Percentiles rank a stretch among this genome's conserved stretches.
phyloP scores from a whole-genome alignment of 192 early-diverging fungal species.

The Gaertneriomyces semiglobifer region DNA sequence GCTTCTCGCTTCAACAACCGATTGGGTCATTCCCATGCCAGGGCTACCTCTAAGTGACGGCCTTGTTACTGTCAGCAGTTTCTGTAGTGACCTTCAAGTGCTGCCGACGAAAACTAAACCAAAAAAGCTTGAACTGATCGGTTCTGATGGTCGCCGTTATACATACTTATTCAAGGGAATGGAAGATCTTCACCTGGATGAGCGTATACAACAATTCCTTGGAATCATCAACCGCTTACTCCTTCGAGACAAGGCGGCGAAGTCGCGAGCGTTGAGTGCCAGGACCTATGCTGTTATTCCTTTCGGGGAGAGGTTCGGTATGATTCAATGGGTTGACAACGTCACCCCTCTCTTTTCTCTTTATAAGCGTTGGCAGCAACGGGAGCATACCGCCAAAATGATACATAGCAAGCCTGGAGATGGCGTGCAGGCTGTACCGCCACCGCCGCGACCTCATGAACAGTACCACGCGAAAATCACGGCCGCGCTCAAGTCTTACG shows the following conservation, averaged over 20 bases:
- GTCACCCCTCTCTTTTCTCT: slow-evolving; percentile 73
- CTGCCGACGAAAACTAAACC: slow-evolving; percentile 90
- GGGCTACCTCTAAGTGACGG: slow-evolving; percentile 23
- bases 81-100: slow-evolving; percentile 49
- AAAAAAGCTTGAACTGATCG: slow-evolving; percentile 70
- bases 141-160: slow-evolving; percentile 55
- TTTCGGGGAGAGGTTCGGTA: slow-evolving; percentile 80
- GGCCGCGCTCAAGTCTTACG: slow-evolving; percentile 52
- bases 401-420: slow-evolving; percentile 49
- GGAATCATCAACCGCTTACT: slow-evolving; percentile 61
- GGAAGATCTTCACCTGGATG: slow-evolving; percentile 91
- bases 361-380: slow-evolving; percentile 74
- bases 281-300: slow-evolving; percentile 79
- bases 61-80: slow-evolving; percentile 46
- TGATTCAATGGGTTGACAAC: slow-evolving; percentile 93
- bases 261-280: slow-evolving; percentile 37
- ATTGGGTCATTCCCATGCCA: slow-evolving; percentile 53
- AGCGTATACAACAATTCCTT: slow-evolving; percentile 82
- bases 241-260: slow-evolving; percentile 46
- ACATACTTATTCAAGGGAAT: slow-evolving; percentile 86
- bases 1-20: slow-evolving; percentile 45
- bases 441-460: slow-evolving; percentile 43
- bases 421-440: slow-evolving; percentile 27
- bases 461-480: slow-evolving; percentile 40
- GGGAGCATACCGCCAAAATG: slow-evolving; percentile 57